A percentile compares a stretch with the other conserved stretches of the same genome.
Conservation (phyloP, 164 flowering plant genomes). For the Stephania cephalantha region DNA sequence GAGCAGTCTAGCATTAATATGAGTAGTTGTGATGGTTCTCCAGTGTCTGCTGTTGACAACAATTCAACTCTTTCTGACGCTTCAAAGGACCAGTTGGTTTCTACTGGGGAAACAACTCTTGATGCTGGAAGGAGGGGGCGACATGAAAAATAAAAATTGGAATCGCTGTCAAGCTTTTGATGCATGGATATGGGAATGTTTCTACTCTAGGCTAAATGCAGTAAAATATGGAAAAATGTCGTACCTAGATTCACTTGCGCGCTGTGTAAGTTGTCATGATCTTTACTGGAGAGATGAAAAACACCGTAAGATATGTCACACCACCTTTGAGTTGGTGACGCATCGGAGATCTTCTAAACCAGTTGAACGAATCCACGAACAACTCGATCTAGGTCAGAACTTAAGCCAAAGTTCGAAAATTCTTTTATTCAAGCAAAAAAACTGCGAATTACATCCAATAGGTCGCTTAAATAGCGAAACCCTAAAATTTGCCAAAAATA, state of each 20-base stretch:
- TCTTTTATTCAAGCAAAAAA: no score
- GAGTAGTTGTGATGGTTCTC: constrained; percentile 55
- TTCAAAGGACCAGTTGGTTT: constrained; percentile 24
- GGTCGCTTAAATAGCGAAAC: no score
- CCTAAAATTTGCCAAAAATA: no score
- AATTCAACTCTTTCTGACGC: constrained; percentile 28
- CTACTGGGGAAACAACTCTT: constrained; percentile 37
- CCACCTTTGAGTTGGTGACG: constrained; percentile 92
- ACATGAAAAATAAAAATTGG: constrained; percentile 44
- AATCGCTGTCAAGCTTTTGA: constrained; percentile 63
- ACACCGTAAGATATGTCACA: constrained; percentile 83
- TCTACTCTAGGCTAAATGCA: constrained; percentile 61
- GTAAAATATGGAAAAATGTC: constrained; percentile 62
- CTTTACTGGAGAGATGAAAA: constrained; percentile 97
- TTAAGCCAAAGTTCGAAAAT: no score
- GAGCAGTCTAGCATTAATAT: constrained; percentile 41
- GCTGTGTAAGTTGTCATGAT: constrained; percentile 87
- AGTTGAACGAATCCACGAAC: no score
- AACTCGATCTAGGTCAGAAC: no score
- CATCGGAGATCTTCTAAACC: no score
- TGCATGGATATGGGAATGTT: constrained; percentile 75
- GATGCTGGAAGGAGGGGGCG: constrained; percentile 46
- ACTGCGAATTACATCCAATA: no score
- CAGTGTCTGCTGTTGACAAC: constrained; percentile 82
- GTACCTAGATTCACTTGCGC: constrained; percentile 60